A percentile compares a stretch with the other conserved stretches of the same genome.
phyloP scores from a whole-genome alignment of 2,329 filamentous ascomycete genomes.

The Penicillium sclerotigenum region DNA sequence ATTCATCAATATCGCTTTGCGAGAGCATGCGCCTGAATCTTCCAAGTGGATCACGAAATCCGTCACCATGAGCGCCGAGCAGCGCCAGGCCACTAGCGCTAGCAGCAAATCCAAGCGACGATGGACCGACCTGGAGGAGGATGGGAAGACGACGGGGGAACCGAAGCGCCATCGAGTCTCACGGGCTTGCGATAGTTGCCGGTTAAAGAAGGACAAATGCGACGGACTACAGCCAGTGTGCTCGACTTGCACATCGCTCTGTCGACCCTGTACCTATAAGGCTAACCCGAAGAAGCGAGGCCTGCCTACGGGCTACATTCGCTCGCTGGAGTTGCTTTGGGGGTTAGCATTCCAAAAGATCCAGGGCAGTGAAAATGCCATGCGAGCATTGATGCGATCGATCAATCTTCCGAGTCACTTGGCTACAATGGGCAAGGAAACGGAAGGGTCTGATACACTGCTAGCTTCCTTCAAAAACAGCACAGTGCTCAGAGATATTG shows the following conservation, averaged over 20 bases:
- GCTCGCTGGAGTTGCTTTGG: constrained; percentile 66
- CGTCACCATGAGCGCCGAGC: constrained; percentile 34
- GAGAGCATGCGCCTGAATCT: constrained; percentile 30
- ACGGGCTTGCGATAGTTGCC: constrained; percentile 66
- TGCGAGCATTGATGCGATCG: constrained; percentile 54
- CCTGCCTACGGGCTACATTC: constrained; percentile 75
- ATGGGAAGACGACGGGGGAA: constrained; percentile 32
- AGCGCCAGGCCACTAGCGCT: constrained; percentile 30
- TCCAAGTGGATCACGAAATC: constrained; percentile 25
- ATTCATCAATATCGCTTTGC: constrained; percentile 26
- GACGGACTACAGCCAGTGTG: constrained; percentile 67
- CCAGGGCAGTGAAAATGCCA: constrained; percentile 56
- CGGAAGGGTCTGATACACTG: constrained; percentile 54
- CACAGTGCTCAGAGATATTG: constrained; percentile 60
- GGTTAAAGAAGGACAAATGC: constrained; percentile 67
- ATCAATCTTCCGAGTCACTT: constrained; percentile 40
- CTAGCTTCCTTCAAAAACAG: constrained; percentile 63
- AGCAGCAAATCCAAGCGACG: constrained; percentile 33
- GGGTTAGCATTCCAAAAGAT: constrained; percentile 64
- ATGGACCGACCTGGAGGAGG: constrained; percentile 31
- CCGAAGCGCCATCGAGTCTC: constrained; percentile 64
- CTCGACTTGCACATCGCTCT: constrained; percentile 62
- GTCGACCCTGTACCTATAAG: constrained; percentile 67
- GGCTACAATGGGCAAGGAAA: constrained; percentile 39
- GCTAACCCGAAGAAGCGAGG: constrained; percentile 72